phyloP scores from a whole-genome alignment of 441 rosid genomes.

The Populus hybrid region DNA sequence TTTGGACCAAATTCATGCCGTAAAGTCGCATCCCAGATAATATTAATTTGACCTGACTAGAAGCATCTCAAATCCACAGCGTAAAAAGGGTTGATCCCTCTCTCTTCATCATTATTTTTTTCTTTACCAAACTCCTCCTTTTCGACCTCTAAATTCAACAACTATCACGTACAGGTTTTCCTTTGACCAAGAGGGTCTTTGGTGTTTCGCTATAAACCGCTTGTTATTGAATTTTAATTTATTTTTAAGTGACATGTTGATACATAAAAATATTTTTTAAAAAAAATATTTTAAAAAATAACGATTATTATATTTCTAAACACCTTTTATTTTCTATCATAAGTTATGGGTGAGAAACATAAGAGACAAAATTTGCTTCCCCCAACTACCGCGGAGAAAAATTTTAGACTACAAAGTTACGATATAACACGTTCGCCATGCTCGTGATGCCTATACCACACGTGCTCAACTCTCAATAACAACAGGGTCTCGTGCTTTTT shows the following conservation, averaged over 20 bases:
- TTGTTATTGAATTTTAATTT: not conserved
- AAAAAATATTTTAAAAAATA: no score
- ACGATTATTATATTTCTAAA: no score
- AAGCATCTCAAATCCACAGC: not conserved
- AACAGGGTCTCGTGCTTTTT: not conserved
- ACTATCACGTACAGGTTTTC: not conserved
- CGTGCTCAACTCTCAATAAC: not conserved
- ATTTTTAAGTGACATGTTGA: no score
- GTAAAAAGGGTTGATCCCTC: not conserved
- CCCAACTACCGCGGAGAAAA: no score
- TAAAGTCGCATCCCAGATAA: not conserved
- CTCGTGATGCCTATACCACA: not conserved
- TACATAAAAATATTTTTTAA: no score
- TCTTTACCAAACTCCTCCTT: not conserved
- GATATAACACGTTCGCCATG: no score
- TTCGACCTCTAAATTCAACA: not conserved
- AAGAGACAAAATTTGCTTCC: no score
- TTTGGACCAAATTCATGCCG: not conserved
- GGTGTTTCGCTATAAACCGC: not conserved
- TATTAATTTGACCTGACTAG: slow-evolving; percentile 4
- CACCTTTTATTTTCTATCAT: no score
- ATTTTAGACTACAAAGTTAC: no score
- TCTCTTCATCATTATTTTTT: no score
- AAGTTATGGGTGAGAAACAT: no score
- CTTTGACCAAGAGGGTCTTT: not conserved